These are phyloP conservation scores for Coprinopsis cinerea DNA, from an alignment of 768 basidiomycete species.

Conservation along the genomic window DNA sequence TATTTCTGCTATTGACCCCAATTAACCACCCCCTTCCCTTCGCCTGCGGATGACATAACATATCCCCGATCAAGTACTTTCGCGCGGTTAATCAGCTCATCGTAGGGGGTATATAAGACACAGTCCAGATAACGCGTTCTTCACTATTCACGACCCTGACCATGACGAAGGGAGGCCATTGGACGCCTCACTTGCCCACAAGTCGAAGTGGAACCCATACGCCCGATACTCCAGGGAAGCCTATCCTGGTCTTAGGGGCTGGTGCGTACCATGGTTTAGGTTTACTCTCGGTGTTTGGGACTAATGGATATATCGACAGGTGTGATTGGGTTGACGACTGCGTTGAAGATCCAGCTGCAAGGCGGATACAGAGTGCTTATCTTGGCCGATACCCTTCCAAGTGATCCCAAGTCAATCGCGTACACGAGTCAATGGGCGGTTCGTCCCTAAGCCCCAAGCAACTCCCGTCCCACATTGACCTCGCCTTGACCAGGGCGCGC, in stretches of 20 bases:
- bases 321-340: conserved; percentile 74
- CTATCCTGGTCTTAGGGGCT: neutral
- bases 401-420: conserved; percentile 63
- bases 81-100: too few relatives aligned
- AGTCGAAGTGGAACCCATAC: too few relatives aligned
- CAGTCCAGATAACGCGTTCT: too few relatives aligned
- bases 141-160: neutral
- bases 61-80: too few relatives aligned
- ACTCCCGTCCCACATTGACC: conserved; percentile 7
- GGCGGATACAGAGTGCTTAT: conserved; percentile 61
- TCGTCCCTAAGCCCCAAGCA: conserved; percentile 25
- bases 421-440: conserved; percentile 86
- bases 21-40: too few relatives aligned
- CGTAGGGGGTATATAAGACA: too few relatives aligned
- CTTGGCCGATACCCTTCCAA: conserved; percentile 66
- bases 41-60: too few relatives aligned
- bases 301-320: too few relatives aligned
- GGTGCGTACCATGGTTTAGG: neutral
- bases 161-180: neutral
- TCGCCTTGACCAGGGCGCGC: conserved; percentile 80
- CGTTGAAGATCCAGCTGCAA: conserved; percentile 59
- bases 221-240: neutral
- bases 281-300: too few relatives aligned
- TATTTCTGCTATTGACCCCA: too few relatives aligned
- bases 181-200: neutral